phyloP scores from a whole-genome alignment of 2,329 filamentous ascomycete species.

The Nannizziopsis arthrosporioides region DNA sequence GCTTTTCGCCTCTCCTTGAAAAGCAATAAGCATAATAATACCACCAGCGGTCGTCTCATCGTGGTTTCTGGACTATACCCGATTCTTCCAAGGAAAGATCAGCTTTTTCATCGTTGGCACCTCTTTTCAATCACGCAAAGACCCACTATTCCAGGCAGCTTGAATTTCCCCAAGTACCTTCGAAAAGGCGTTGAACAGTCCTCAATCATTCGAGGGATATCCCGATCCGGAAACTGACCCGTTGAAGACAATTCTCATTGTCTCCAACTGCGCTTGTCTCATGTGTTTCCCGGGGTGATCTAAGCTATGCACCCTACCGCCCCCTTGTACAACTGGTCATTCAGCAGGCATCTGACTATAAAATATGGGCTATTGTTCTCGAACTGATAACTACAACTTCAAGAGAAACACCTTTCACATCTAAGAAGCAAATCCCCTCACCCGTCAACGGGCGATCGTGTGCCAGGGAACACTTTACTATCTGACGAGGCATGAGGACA shows the following conservation, averaged over 20 bases:
- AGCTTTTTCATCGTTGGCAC: no score
- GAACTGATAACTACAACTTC: conserved; percentile 12
- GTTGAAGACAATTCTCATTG: no score
- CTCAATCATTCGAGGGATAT: no score
- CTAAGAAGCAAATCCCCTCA: conserved; percentile 9
- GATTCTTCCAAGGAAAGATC: no score
- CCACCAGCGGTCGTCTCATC: no score
- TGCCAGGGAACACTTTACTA: conserved; percentile 21
- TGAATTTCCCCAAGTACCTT: no score
- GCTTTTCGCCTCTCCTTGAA: conserved; percentile 8
- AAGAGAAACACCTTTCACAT: conserved; percentile 4
- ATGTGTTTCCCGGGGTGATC: not conserved
- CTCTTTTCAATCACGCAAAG: no score
- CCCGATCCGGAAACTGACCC: no score
- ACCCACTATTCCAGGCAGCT: no score
- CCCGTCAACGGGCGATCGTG: conserved; percentile 16
- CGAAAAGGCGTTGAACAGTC: no score
- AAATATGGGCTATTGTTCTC: conserved; percentile 13
- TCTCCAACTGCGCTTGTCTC: no score
- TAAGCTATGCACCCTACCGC: conserved; percentile 11
- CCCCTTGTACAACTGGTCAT: conserved; percentile 11
- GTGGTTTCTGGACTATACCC: no score
- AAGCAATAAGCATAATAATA: conserved; percentile 1
- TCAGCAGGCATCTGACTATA: conserved; percentile 11
- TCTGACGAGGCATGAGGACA: conserved; percentile 8